Base-by-base conservation (phyloP, 1,139 yeast species). In the Kazachstania sp. region DNA sequence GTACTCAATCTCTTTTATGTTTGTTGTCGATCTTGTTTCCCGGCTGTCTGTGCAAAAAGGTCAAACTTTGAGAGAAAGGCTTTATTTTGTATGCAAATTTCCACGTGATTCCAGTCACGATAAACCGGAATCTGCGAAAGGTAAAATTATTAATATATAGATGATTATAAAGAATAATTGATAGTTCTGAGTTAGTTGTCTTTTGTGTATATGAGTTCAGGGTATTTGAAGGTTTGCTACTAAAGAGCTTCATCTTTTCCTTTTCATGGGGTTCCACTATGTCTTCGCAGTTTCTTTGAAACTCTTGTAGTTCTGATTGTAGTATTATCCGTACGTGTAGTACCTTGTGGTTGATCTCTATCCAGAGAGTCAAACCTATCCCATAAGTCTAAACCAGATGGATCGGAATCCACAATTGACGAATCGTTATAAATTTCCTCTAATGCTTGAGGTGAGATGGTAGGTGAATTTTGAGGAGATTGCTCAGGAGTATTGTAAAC, bases 281-380 rank as follows among this genome's bases (percentile, higher is more conserved):
- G 26, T 36, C 15, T 23, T 19, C 30, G 31, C n/a, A 9, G 16
- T 26, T 32, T 20, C 37, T 30, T 40, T 19, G 29, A 31, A n/a
- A 20, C 37, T 29, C 45, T 36, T 43, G 45, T 36, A 4, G 40
- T 36, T 20, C 36, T 34, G 23, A 37, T 28, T 12, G 45, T 43
- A 12, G 45, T 42, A 8, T 23, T 16, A 16, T 37, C 41, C 15
- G 45, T 41, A 11, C 44, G 34, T 28, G 34, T 16, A 12, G 44
- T 41, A 4, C 29, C 32, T 16, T 28, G 41, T n/a, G n/a, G 6
- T 4, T 13, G 7, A 12, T 28, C 30, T 13, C 39, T 19, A 37
- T 37, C 39, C 4, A 37, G 12, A 8, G 39, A 23, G 23, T 37
- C 39, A 15, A 37, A 37, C 5, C 30, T 16, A 23, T 37, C 39